These are phyloP conservation scores for Tetrahymena borealis DNA, from an alignment of 73 alveolate genomes.

Conservation along the genomic window DNA sequence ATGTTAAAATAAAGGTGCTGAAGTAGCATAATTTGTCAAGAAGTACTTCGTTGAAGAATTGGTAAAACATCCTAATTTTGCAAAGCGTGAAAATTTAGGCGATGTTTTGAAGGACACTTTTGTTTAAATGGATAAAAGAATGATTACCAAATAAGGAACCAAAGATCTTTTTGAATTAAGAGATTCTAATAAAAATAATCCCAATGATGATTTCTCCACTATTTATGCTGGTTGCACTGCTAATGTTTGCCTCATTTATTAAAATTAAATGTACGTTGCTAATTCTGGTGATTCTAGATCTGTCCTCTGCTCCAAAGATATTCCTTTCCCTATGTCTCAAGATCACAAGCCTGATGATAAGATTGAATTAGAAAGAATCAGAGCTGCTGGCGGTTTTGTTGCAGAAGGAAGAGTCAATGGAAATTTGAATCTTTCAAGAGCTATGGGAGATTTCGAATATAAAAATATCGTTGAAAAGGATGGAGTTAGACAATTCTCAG, in stretches of 20 bases:
- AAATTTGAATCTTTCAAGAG: conserved; percentile 70
- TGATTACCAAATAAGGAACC: conserved; percentile 62
- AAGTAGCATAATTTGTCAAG: neutral
- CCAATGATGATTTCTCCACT: conserved; percentile 36
- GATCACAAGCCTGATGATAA: conserved; percentile 87
- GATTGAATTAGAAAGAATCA: conserved; percentile 67
- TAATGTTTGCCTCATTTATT: conserved; percentile 66
- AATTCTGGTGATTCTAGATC: conserved; percentile 93
- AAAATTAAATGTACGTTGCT: conserved; percentile 63
- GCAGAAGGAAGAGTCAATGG: conserved; percentile 74
- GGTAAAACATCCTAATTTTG: neutral
- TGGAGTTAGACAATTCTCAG: neutral
- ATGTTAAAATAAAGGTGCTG: neutral
- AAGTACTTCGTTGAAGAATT: neutral
- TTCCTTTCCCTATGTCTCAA: conserved; percentile 66
- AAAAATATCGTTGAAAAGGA: conserved; percentile 29
- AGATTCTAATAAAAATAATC: neutral
- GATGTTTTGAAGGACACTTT: neutral
- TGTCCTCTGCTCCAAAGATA: conserved; percentile 66
- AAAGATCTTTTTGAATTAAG: conserved; percentile 53
- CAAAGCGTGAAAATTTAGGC: neutral
- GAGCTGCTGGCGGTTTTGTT: conserved; percentile 73
- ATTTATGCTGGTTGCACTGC: conserved; percentile 86
- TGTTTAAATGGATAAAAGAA: neutral
- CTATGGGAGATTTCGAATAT: conserved; percentile 91